Evolutionary conservation across 805 yeast species (phyloP).

Genomic region (Candida vartiovaarae): DNA sequence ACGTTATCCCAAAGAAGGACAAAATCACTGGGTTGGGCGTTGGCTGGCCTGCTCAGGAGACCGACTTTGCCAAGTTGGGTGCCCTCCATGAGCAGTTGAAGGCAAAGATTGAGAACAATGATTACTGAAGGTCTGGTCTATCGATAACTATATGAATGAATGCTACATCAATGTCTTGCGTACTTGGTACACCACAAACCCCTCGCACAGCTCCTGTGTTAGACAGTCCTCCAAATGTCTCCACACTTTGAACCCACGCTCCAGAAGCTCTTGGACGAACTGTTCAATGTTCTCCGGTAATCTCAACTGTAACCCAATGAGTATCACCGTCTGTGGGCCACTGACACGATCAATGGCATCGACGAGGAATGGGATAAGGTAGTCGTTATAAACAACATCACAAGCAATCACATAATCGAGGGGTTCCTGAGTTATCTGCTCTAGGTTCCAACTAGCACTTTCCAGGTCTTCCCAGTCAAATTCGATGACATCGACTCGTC

Average conservation of each 20-base stretch:
- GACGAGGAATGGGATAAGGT: slow-evolving; percentile 42
- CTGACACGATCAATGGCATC: slow-evolving; percentile 33
- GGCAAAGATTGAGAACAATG: slow-evolving; percentile 30
- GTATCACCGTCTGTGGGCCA: slow-evolving; percentile 27
- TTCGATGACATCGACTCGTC: slow-evolving; percentile 38
- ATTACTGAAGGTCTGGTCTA: neutral
- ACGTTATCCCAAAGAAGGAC: slow-evolving; percentile 84
- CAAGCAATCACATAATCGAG: slow-evolving; percentile 52
- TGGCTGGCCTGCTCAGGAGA: slow-evolving; percentile 90
- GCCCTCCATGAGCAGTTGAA: slow-evolving; percentile 55
- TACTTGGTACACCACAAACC: slow-evolving; percentile 40
- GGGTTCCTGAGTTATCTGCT: slow-evolving; percentile 4
- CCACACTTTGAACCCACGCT: slow-evolving; percentile 29
- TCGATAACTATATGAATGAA: too few species aligned
- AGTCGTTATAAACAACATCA: slow-evolving; percentile 63
- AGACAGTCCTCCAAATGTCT: slow-evolving; percentile 28
- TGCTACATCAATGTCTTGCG: neutral
- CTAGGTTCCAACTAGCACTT: slow-evolving; percentile 25
- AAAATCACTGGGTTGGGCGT: slow-evolving; percentile 69
- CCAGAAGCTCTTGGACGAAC: slow-evolving; percentile 32
- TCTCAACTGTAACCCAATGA: slow-evolving; percentile 48
- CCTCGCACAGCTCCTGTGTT: slow-evolving; percentile 28
- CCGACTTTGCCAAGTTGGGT: slow-evolving; percentile 68
- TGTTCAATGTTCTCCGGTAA: slow-evolving; percentile 41
- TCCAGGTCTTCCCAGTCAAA: slow-evolving; percentile 56